Conservation (phyloP, 441 rosid species). For the Syzygium malaccense region DNA sequence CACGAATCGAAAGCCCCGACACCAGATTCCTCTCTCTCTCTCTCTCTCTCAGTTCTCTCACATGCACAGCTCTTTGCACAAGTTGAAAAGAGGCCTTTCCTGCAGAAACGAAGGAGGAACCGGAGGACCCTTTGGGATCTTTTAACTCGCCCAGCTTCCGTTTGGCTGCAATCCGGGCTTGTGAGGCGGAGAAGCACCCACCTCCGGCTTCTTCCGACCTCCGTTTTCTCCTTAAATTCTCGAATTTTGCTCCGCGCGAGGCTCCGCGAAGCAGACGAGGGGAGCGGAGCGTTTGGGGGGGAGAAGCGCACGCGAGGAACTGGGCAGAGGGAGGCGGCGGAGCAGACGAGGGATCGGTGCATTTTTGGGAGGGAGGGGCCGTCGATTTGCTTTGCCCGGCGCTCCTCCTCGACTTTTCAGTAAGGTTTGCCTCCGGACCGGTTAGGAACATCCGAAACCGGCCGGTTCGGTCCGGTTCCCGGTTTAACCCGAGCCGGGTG, state of each 20-base stretch:
- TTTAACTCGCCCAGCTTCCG: not conserved
- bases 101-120: not conserved
- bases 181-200: not conserved
- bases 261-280: not conserved
- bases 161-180: not conserved
- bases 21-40: not conserved
- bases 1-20: not conserved
- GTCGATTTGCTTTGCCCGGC: not conserved
- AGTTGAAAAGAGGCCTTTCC: not conserved
- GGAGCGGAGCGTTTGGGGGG: not conserved
- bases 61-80: not conserved
- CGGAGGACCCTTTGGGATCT: not conserved
- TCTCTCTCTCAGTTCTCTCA: not conserved
- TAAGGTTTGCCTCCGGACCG: not conserved
- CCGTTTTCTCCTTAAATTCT: not conserved
- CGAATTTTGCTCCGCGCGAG: not conserved
- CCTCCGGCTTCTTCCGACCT: not conserved
- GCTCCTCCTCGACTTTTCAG: not conserved
- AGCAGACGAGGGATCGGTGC: not conserved
- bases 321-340: too few species aligned
- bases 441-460: not conserved
- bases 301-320: rapidly evolving
- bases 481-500: not conserved
- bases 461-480: not conserved
- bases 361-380: not conserved